phyloP scores from a whole-genome alignment of 306 rosid species.

The Medicago truncatula region MtrunA17r5.0-ANR NC_053046.1:2353501-2354000 shows the following conservation, averaged over 20 bases:
- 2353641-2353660: not conserved
- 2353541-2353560: not conserved
- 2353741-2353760: not conserved
- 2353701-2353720: not conserved
- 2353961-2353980: not conserved
- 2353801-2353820: not conserved
- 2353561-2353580: conserved; percentile 7
- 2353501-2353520: conserved; percentile 4
- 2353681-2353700: not conserved
- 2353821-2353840: not conserved
- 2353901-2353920: not conserved
- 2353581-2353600: conserved; percentile 19
- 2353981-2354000: not conserved
- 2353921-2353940: not conserved
- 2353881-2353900: not conserved
- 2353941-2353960: not conserved
- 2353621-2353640: not conserved
- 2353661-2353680: not conserved
- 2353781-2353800: not conserved
- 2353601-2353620: conserved; percentile 20
- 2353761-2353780: not conserved
- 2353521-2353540: conserved; percentile 14
- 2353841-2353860: not conserved
- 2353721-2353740: not conserved
- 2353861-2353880: not conserved